Evolutionary conservation across 2,329 filamentous ascomycete species (phyloP).

Genomic region (Gremmenia infestans): DNA sequence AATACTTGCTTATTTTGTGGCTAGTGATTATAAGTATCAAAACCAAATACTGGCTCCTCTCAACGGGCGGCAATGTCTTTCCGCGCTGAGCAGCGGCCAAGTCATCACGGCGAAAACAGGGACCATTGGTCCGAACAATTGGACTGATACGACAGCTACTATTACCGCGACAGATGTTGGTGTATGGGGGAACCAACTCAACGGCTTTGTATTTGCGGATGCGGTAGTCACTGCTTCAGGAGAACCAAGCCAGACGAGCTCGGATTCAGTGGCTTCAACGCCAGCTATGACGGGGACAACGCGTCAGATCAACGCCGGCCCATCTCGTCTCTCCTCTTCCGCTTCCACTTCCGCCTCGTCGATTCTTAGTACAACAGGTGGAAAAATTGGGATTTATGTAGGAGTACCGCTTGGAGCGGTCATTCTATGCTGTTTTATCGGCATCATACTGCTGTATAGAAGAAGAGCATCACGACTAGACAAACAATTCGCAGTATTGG

Average conservation of each 20-base stretch:
- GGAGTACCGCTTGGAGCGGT: background rate
- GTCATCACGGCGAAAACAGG: slow-evolving; percentile 3
- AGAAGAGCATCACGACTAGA: background rate
- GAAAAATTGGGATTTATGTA: background rate
- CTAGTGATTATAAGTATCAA: slow-evolving; percentile 2
- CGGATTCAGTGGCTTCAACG: background rate
- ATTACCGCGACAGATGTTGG: slow-evolving; percentile 1
- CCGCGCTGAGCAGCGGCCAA: slow-evolving; percentile 1
- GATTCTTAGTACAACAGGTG: background rate
- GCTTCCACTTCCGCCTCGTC: background rate
- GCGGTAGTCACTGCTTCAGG: background rate
- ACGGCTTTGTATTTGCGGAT: background rate
- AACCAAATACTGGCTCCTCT: background rate
- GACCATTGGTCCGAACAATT: background rate
- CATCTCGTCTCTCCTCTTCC: background rate
- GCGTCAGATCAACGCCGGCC: too few species aligned
- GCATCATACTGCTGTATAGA: background rate
- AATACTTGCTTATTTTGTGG: too few species aligned
- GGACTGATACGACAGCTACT: background rate
- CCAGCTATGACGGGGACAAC: background rate
- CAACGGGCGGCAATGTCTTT: slow-evolving; percentile 1
- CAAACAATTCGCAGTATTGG: background rate
- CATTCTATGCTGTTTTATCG: background rate
- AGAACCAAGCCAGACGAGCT: background rate
- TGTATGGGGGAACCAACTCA: slow-evolving; percentile 3